Base-by-base conservation (phyloP, 1,284 basidiomycete species). In the Tylopilus orsonianus region DNA sequence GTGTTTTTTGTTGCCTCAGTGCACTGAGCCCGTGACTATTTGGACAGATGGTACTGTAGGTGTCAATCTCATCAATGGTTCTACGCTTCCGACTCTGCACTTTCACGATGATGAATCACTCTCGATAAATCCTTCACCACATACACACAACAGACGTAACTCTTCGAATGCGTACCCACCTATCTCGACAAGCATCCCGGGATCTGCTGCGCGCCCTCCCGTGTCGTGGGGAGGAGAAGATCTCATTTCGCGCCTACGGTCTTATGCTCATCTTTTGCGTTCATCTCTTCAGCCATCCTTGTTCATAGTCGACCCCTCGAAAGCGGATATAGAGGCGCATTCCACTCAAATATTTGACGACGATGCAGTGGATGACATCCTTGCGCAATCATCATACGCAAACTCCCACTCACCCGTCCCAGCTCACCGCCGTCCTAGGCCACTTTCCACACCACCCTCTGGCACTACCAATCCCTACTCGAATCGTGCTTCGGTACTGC, bases 61-160 rank as follows among this genome's bases (percentile, higher is more conserved):
- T 23, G 79, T 92, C 54, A 96, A 95, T 64, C 81, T 97, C 33
- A 87, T 87, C 46, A 95, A 88, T 54, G 93, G 94, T 12, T 80
- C 92, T 33, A 93, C 93, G 0, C 77, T 97, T 0, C 93, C 93
- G 0, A 93, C 90, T 0, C 78, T 99, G 4, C 85, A 93, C 68
- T 98, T 98, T 67, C 96, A 98, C 65, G 96, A 98, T 62, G 95
- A 98, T 56, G 94, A 97, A 66, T 93, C 92, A 0, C 81, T 79
- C 26, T 93, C 91, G 8, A 81, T 85, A 68, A 79, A 78, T 20
- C 67, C 79, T 41, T 74, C 80, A n/a, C 68, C 75, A 56, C 74
- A 52, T 49, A 43, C 45, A 30, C 52, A 58, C 59, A 47, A 58
- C 48, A 48, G 49, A 33, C 64, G 58, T 42, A 63, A 60, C 36